Percentiles rank a stretch among this genome's conserved stretches.
Evolutionary conservation across 805 yeast species (phyloP).

Genomic region (Henningerozyma blattae): DNA sequence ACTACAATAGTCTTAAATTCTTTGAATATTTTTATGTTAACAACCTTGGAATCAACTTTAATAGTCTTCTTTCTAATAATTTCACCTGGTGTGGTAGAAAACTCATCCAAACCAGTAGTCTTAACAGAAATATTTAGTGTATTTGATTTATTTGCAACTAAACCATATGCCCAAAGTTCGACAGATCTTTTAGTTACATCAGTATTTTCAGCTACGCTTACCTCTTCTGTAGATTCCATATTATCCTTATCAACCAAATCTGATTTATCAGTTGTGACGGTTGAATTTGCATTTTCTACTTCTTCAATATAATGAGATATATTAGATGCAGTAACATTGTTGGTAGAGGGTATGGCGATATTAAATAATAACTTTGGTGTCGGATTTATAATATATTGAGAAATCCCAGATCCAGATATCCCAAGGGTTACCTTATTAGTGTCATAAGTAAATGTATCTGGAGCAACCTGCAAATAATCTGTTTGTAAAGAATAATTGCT

Average conservation of each 20-base stretch:
- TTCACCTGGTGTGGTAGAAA: constrained; percentile 7
- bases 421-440: constrained; percentile 24
- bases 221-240: not conserved
- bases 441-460: constrained; percentile 9
- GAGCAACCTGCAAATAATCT: constrained; percentile 15
- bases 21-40: constrained; percentile 10
- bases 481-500: constrained; percentile 17
- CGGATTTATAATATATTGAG: constrained; percentile 25
- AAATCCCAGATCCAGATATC: constrained; percentile 24
- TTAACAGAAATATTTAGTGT: constrained; percentile 11
- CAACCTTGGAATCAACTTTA: constrained; percentile 9
- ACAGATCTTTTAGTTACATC: constrained; percentile 3
- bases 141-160: constrained; percentile 10
- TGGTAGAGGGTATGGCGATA: constrained; percentile 24
- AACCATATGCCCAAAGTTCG: constrained; percentile 18
- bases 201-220: too few species aligned
- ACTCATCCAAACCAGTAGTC: constrained; percentile 4
- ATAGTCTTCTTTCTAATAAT: constrained; percentile 5
- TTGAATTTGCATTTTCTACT: not conserved
- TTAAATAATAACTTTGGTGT: constrained; percentile 24
- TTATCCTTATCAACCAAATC: not conserved
- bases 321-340: constrained; percentile 23
- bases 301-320: constrained; percentile 9
- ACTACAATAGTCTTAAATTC: constrained; percentile 8
- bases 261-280: constrained; percentile 1